A percentile compares a stretch with the other conserved stretches of the same genome.
phyloP scores from a whole-genome alignment of 805 yeast genomes.

The Ogataea neopini region DNA sequence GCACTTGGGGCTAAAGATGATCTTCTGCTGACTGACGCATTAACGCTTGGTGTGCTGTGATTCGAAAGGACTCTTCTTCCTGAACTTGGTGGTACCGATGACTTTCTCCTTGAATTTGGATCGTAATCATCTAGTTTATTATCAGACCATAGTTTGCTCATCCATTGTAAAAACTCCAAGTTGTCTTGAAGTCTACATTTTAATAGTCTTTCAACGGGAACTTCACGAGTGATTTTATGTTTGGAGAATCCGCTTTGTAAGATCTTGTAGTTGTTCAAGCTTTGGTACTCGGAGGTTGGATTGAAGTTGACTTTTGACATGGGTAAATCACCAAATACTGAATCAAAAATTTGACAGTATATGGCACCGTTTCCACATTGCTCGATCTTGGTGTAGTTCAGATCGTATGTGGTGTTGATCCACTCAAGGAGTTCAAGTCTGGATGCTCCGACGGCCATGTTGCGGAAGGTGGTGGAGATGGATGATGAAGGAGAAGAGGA shows the following conservation, averaged over 20 bases:
- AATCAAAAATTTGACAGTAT: slow-evolving; percentile 88
- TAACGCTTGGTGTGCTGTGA: slow-evolving; percentile 12
- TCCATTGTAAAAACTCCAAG: slow-evolving; percentile 92
- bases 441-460: slow-evolving; percentile 60
- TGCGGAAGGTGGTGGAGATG: neutral
- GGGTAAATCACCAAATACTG: slow-evolving; percentile 80
- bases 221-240: slow-evolving; percentile 67
- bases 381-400: slow-evolving; percentile 76
- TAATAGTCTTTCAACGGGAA: slow-evolving; percentile 79
- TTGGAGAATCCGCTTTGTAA: slow-evolving; percentile 77
- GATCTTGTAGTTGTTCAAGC: slow-evolving; percentile 77
- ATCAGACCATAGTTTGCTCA: slow-evolving; percentile 79
- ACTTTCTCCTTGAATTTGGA: slow-evolving; percentile 57
- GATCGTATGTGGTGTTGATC: slow-evolving; percentile 71
- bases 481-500: neutral
- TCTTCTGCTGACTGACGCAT: slow-evolving; percentile 24
- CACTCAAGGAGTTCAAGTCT: slow-evolving; percentile 82
- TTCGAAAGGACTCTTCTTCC: slow-evolving; percentile 19
- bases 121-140: slow-evolving; percentile 74
- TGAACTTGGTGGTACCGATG: slow-evolving; percentile 12
- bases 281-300: slow-evolving; percentile 72
- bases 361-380: slow-evolving; percentile 96
- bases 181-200: slow-evolving; percentile 93
- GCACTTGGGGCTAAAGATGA: slow-evolving; percentile 19
- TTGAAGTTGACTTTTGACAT: slow-evolving; percentile 75